A percentile compares a stretch with the other conserved stretches of the same genome.
phyloP scores from a whole-genome alignment of 805 yeast species.

The Nakazawaea pomicola region DNA sequence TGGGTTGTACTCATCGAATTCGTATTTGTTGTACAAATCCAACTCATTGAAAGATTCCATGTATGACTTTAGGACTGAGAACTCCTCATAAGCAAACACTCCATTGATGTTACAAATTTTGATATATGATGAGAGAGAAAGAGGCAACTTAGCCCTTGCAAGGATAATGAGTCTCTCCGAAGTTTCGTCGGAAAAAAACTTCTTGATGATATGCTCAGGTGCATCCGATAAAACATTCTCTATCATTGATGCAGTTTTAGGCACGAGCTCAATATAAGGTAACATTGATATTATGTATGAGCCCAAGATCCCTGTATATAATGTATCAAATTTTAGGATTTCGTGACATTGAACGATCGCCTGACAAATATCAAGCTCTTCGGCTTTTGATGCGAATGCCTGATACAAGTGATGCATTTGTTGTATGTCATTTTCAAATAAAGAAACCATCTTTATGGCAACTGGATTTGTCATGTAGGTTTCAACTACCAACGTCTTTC shows the following conservation, averaged over 20 bases:
- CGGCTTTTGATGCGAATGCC: constrained; percentile 34
- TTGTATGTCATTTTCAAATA: constrained; percentile 17
- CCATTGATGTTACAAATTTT: constrained; percentile 59
- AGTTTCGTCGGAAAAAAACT: constrained; percentile 41
- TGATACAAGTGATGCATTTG: constrained; percentile 19
- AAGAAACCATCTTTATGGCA: constrained; percentile 17
- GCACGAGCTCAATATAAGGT: constrained; percentile 45
- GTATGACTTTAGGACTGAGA: constrained; percentile 55
- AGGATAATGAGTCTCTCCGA: constrained; percentile 42
- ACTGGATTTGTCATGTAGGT: constrained; percentile 26
- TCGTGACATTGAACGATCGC: constrained; percentile 36
- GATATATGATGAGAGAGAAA: constrained; percentile 53
- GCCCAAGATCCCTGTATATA: constrained; percentile 47
- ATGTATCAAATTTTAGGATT: constrained; percentile 41
- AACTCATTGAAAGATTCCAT: constrained; percentile 41
- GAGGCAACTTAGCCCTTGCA: constrained; percentile 72
- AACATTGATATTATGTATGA: constrained; percentile 38
- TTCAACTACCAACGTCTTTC: constrained; percentile 43
- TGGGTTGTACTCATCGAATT: constrained; percentile 48
- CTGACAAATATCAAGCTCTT: constrained; percentile 37
- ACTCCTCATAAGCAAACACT: constrained; percentile 59
- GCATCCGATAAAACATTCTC: constrained; percentile 36
- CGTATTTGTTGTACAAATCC: constrained; percentile 34
- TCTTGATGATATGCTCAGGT: constrained; percentile 38
- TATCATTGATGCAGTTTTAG: constrained; percentile 37